These are phyloP conservation scores for Chenopodium formosanum DNA, from an alignment of 148 eudicot genomes.

Conservation along the genomic window DNA sequence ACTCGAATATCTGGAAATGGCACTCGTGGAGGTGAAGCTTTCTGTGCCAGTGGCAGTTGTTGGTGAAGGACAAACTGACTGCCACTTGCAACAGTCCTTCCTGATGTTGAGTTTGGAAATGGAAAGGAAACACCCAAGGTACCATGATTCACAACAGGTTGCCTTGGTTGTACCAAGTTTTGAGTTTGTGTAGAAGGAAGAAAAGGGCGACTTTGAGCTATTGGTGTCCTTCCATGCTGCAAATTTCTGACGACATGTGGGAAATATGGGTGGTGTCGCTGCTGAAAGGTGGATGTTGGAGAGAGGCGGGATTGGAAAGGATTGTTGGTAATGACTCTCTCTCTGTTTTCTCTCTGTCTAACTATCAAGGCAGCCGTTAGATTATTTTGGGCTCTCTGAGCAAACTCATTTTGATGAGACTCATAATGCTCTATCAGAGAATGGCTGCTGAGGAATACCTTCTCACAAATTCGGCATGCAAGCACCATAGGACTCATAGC, in stretches of 20 bases:
- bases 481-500: background rate
- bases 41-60: background rate
- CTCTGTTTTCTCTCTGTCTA: conserved; percentile 12
- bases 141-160: conserved; percentile 5
- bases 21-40: background rate
- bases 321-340: conserved; percentile 5
- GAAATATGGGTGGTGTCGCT: conserved; percentile 25
- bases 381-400: background rate
- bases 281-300: conserved; percentile 12
- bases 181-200: conserved; percentile 15
- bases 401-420: conserved; percentile 17
- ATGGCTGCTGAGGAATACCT: conserved; percentile 8
- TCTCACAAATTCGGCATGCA: conserved; percentile 34
- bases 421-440: conserved; percentile 33
- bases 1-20: background rate
- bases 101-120: background rate
- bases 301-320: conserved; percentile 12
- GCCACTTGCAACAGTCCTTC: background rate
- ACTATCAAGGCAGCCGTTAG: background rate
- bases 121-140: background rate
- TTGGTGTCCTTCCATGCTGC: background rate
- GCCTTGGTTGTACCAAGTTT: background rate
- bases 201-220: background rate
- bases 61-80: background rate
- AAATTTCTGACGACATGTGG: background rate